A percentile compares a stretch with the other conserved stretches of the same genome.
Conservation (phyloP, 2,329 filamentous ascomycete genomes). For the Pseudocercospora vitis region DNA sequence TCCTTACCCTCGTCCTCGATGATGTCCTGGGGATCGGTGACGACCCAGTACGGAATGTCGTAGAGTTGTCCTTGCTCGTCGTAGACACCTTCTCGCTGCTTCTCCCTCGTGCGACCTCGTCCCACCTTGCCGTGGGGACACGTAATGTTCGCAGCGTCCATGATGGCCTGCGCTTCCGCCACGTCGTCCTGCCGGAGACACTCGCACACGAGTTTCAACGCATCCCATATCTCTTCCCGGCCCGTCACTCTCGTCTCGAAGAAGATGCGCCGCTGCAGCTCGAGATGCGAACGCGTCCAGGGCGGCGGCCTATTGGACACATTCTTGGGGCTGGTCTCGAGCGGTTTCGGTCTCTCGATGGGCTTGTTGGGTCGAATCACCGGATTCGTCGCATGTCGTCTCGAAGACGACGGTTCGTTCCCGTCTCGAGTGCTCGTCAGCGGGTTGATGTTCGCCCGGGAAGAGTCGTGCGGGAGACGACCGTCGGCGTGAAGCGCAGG, state of each 20-base stretch:
- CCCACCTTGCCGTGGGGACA: slow-evolving; percentile 44
- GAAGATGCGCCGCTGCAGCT: slow-evolving; percentile 74
- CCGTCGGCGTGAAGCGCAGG: slow-evolving; percentile 2
- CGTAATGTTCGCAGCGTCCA: slow-evolving; percentile 68
- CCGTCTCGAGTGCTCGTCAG: slow-evolving; percentile 6
- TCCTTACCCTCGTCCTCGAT: slow-evolving; percentile 37
- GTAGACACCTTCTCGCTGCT: slow-evolving; percentile 39
- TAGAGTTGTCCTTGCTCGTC: slow-evolving; percentile 48
- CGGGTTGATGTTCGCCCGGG: slow-evolving; percentile 8
- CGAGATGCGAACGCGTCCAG: slow-evolving; percentile 71
- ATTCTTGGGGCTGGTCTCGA: slow-evolving; percentile 24
- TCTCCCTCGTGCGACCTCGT: slow-evolving; percentile 23
- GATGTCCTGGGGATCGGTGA: slow-evolving; percentile 46
- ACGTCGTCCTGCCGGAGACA: slow-evolving; percentile 59
- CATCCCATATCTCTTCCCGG: slow-evolving; percentile 75
- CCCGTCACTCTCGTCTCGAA: slow-evolving; percentile 88
- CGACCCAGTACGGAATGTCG: slow-evolving; percentile 47
- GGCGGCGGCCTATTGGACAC: slow-evolving; percentile 33
- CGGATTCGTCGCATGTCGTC: slow-evolving; percentile 8
- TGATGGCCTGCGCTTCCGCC: slow-evolving; percentile 68
- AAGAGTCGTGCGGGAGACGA: slow-evolving; percentile 14
- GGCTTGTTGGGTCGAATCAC: slow-evolving; percentile 31
- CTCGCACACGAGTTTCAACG: slow-evolving; percentile 66
- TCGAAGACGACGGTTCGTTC: slow-evolving; percentile 3
- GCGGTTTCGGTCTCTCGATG: slow-evolving; percentile 29